Evolutionary conservation across 768 basidiomycete genomes (phyloP).

Genomic region (Cystobasidium onofrii): DNA sequence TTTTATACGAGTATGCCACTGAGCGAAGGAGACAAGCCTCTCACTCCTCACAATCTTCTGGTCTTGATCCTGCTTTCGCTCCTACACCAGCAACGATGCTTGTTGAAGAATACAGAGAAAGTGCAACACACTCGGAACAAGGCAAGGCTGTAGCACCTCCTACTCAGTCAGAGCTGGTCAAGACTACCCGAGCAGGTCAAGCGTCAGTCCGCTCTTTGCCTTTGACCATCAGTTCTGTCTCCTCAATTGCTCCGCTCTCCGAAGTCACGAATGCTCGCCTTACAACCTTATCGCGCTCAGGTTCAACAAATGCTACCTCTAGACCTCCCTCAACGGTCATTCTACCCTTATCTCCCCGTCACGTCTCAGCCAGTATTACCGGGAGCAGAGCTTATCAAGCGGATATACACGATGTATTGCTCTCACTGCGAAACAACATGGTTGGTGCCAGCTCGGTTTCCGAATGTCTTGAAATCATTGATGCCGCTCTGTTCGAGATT

Average conservation of each 20-base stretch:
- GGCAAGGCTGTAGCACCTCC: background rate
- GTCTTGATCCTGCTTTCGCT: background rate
- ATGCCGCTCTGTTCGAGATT: constrained; percentile 10
- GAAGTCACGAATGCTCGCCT: background rate
- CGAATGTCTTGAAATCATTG: constrained; percentile 9
- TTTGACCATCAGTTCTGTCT: background rate
- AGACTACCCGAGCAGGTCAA: background rate
- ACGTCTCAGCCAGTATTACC: too few species aligned
- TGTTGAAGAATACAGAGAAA: background rate
- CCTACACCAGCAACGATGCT: background rate
- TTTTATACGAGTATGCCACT: background rate
- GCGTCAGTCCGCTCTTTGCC: background rate
- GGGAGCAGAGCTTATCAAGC: background rate
- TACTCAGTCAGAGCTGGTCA: background rate
- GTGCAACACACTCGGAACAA: background rate
- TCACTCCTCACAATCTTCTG: background rate
- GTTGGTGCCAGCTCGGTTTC: background rate
- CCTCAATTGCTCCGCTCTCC: background rate
- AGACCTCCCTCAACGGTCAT: background rate
- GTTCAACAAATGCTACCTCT: background rate
- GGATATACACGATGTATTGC: constrained; percentile 2
- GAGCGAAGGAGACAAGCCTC: background rate
- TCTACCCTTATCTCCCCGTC: background rate
- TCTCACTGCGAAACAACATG: constrained; percentile 6
- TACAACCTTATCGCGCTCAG: background rate